Conservation (phyloP, 805 yeast genomes). For the Yarrowia bubula region DNA sequence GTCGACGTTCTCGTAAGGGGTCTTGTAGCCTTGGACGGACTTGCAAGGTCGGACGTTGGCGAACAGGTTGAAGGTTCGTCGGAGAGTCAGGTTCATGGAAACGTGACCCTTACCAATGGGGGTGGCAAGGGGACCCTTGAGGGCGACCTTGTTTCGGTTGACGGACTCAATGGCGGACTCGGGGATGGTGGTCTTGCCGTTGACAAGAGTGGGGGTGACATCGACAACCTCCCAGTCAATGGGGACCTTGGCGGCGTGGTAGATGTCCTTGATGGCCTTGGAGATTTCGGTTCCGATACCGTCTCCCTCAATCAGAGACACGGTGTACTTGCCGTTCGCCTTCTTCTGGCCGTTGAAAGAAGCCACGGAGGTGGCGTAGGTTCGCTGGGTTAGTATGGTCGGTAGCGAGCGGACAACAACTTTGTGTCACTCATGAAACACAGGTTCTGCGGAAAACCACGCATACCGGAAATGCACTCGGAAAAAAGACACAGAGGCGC, state of each 20-base stretch:
- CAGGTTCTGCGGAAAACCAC: too few relatives aligned
- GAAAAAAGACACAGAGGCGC: too few relatives aligned
- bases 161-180: constrained; percentile 88
- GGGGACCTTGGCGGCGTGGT: constrained; percentile 92
- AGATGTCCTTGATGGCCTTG: constrained; percentile 87
- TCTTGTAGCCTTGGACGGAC: constrained; percentile 88
- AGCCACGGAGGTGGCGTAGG: constrained; percentile 43
- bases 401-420: too few relatives aligned
- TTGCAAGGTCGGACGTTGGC: constrained; percentile 98
- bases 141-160: constrained; percentile 88
- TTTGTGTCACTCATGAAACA: too few relatives aligned
- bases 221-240: constrained; percentile 97
- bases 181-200: constrained; percentile 93
- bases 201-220: constrained; percentile 86
- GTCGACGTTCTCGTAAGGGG: constrained; percentile 86
- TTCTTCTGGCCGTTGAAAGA: constrained; percentile 44
- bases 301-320: constrained; percentile 96
- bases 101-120: constrained; percentile 99
- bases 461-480: too few relatives aligned
- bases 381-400: constrained; percentile 27
- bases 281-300: constrained; percentile 98
- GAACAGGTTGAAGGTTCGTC: constrained; percentile 93
- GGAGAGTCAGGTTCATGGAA: constrained; percentile 92
- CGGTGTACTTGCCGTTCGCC: constrained; percentile 74
- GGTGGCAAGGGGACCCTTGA: constrained; percentile 97